A percentile compares a stretch with the other conserved stretches of the same genome.
These are phyloP conservation scores for Przewalskia tangutica DNA, from an alignment of 257 asterid species.

Conservation along the genomic window DNA sequence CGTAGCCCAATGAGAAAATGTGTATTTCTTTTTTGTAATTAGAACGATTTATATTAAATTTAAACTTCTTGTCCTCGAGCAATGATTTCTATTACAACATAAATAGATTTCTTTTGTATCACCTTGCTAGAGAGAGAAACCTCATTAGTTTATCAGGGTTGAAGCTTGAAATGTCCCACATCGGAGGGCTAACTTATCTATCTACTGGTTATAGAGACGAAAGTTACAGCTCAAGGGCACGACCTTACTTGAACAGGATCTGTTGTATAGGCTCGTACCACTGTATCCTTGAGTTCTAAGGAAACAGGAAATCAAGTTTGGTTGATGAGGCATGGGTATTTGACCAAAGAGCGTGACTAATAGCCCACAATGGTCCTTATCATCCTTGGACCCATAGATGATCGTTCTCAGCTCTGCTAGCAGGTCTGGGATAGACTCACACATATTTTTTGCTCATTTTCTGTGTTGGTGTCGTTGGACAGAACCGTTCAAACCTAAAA, in stretches of 20 bases:
- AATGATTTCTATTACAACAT: background rate
- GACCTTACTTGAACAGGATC: background rate
- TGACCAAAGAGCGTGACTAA: slow-evolving; percentile 2
- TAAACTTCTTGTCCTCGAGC: background rate
- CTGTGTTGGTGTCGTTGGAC: too few species aligned
- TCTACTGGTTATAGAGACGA: fast-evolving
- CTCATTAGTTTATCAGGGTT: background rate
- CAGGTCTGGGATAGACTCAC: background rate
- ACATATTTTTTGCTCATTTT: background rate
- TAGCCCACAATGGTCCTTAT: background rate
- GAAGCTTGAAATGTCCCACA: background rate
- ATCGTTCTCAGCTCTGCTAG: background rate
- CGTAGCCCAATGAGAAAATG: background rate
- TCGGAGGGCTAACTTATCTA: fast-evolving
- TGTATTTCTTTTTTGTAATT: background rate
- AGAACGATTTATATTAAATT: background rate
- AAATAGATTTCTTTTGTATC: background rate
- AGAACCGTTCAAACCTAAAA: too few species aligned
- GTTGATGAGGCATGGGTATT: background rate
- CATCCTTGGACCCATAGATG: background rate
- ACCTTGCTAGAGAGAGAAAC: background rate
- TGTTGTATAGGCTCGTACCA: too few species aligned
- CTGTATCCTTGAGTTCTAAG: too few species aligned
- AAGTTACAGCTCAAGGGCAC: fast-evolving
- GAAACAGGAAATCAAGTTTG: too few species aligned